phyloP scores from a whole-genome alignment of 2,329 filamentous ascomycete genomes.

The Cytospora mali region DNA sequence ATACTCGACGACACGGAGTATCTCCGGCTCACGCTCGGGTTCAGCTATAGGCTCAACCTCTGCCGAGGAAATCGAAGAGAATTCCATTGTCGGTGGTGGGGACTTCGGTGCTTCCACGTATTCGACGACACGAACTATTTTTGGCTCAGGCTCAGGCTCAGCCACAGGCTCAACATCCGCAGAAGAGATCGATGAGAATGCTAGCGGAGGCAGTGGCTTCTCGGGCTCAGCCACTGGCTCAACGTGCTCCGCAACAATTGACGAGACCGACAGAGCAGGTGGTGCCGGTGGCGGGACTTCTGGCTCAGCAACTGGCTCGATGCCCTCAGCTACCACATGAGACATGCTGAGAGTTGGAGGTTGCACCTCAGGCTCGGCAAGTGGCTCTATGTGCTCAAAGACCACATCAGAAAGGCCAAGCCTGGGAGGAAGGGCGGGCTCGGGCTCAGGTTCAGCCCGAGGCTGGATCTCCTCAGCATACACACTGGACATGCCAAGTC shows the following conservation, averaged over 20 bases:
- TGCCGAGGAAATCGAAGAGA: constrained; percentile 26
- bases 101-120: constrained; percentile 27
- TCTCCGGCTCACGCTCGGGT: constrained; percentile 26
- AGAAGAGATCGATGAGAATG: constrained; percentile 23
- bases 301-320: constrained; percentile 38
- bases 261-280: constrained; percentile 29
- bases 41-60: constrained; percentile 29
- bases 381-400: constrained; percentile 34
- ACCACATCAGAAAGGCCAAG: constrained; percentile 39
- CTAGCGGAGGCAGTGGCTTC: constrained; percentile 15
- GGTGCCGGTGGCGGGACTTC: constrained; percentile 29
- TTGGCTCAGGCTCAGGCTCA: constrained; percentile 27
- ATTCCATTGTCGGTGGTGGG: constrained; percentile 31
- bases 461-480: constrained; percentile 50
- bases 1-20: constrained; percentile 29
- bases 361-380: constrained; percentile 29
- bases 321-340: constrained; percentile 29
- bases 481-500: constrained; percentile 49
- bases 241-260: constrained; percentile 24
- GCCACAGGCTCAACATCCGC: constrained; percentile 29
- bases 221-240: constrained; percentile 28
- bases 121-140: constrained; percentile 27
- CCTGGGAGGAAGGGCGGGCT: constrained; percentile 37
- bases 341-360: constrained; percentile 30
- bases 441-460: constrained; percentile 38